Percentiles rank a stretch among this genome's conserved stretches.
These are phyloP conservation scores for Zymoseptoria pseudotritici DNA, from an alignment of 2,329 filamentous ascomycete genomes.

Conservation along the genomic window DNA sequence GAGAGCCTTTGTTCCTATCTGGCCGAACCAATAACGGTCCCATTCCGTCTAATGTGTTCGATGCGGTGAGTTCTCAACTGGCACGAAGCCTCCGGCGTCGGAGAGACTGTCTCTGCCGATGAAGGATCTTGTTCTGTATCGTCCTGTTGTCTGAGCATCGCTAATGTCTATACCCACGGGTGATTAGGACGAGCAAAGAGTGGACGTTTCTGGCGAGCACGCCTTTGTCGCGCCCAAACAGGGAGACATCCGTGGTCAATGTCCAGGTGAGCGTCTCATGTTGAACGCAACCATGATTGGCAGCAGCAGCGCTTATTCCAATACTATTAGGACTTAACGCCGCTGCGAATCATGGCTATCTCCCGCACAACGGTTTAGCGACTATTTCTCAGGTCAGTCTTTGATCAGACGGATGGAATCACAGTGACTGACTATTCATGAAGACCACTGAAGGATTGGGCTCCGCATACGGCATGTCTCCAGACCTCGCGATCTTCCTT, in stretches of 20 bases:
- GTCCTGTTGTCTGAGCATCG: no score
- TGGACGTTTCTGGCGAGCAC: conserved; percentile 14
- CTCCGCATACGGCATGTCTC: conserved; percentile 24
- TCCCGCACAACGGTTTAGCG: conserved; percentile 21
- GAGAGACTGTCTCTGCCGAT: no score
- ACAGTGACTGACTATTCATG: no score
- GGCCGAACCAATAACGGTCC: conserved; percentile 2
- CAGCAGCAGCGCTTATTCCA: not conserved
- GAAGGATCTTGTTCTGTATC: no score
- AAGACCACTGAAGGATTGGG: conserved; percentile 16
- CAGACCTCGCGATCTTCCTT: conserved; percentile 5
- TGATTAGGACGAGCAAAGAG: conserved; percentile 12
- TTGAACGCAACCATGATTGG: not conserved
- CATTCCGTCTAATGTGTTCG: conserved; percentile 8
- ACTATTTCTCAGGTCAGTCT: conserved; percentile 23
- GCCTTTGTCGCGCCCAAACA: conserved; percentile 17
- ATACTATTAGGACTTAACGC: not conserved
- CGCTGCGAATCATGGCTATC: conserved; percentile 2
- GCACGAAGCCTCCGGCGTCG: no score
- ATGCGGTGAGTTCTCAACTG: conserved; percentile 7
- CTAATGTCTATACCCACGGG: no score
- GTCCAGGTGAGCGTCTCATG: conserved; percentile 12
- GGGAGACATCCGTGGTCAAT: conserved; percentile 21
- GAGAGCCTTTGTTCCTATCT: conserved; percentile 5
- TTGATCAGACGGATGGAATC: no score